Conservation (phyloP, 371 early-diverging fungal genomes). For the Mucor saturninus region DNA sequence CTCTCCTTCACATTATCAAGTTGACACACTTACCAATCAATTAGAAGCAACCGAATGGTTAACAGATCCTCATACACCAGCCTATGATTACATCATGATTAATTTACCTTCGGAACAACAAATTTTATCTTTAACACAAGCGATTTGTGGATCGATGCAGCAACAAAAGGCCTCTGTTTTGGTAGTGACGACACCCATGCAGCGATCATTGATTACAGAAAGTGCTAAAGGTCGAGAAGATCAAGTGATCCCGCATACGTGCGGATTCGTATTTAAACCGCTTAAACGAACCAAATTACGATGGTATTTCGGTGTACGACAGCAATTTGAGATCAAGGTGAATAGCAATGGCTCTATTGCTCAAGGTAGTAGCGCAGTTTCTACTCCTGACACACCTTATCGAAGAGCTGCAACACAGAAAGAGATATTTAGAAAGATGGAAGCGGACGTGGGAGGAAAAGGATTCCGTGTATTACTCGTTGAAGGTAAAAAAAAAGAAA, state of each 20-base stretch:
- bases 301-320: conserved; percentile 57
- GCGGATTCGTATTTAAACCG: conserved; percentile 68
- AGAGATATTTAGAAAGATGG: conserved; percentile 61
- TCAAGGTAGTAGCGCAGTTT: conserved; percentile 3
- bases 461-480: conserved; percentile 55
- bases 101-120: conserved; percentile 55
- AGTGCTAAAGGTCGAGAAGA: conserved; percentile 41
- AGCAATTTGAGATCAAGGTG: conserved; percentile 20
- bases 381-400: conserved; percentile 51
- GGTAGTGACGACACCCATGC: conserved; percentile 65
- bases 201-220: conserved; percentile 60
- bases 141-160: conserved; percentile 41
- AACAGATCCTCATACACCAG: conserved; percentile 32
- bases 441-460: conserved; percentile 56
- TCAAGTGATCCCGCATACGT: conserved; percentile 42
- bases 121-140: conserved; percentile 48
- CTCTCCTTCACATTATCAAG: conserved; percentile 12
- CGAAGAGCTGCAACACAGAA: conserved; percentile 58
- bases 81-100: conserved; percentile 59
- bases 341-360: background rate
- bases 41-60: conserved; percentile 40
- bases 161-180: conserved; percentile 52
- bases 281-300: conserved; percentile 59
- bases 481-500: conserved; percentile 45
- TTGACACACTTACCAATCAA: conserved; percentile 38